These are phyloP conservation scores for Stagonosporopsis tanaceti DNA, from an alignment of 2,329 filamentous ascomycete species.

Conservation along the genomic window DNA sequence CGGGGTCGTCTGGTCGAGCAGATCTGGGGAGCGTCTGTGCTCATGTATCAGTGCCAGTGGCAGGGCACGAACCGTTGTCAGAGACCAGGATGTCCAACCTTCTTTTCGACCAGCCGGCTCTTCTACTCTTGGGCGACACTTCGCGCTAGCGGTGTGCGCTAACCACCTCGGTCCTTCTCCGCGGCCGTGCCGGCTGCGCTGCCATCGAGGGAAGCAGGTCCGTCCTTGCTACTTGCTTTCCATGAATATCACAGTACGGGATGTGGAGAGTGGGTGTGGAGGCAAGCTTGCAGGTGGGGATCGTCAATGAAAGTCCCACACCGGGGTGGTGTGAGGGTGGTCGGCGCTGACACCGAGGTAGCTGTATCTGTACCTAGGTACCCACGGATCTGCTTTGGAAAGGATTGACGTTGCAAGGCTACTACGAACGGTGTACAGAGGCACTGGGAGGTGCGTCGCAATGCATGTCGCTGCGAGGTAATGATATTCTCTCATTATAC, in stretches of 20 bases:
- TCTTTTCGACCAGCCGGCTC: neutral
- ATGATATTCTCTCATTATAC: conserved; percentile 22
- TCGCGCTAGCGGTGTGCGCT: neutral
- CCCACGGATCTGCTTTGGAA: conserved; percentile 2
- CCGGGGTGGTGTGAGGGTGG: conserved; percentile 12
- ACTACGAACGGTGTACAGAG: neutral
- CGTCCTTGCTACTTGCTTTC: neutral
- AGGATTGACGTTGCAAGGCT: conserved; percentile 8
- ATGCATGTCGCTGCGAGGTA: conserved; percentile 8
- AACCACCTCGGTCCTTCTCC: neutral
- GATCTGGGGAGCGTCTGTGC: conserved; percentile 14
- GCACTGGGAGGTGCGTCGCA: conserved; percentile 6
- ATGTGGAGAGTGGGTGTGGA: conserved; percentile 9
- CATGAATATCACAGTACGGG: conserved; percentile 1
- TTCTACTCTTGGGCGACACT: neutral
- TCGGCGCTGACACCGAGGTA: conserved; percentile 10
- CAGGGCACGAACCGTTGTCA: neutral
- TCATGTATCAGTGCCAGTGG: neutral
- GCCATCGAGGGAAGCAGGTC: conserved; percentile 10
- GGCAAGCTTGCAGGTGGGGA: neutral
- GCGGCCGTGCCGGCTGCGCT: conserved; percentile 17
- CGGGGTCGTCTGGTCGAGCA: conserved; percentile 16
- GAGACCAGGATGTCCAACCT: neutral
- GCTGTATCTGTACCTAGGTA: neutral
- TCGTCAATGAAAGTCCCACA: conserved; percentile 2